A percentile compares a stretch with the other conserved stretches of the same genome.
Conservation (phyloP, 1,284 basidiomycete genomes). For the Ustilago sp. region DNA sequence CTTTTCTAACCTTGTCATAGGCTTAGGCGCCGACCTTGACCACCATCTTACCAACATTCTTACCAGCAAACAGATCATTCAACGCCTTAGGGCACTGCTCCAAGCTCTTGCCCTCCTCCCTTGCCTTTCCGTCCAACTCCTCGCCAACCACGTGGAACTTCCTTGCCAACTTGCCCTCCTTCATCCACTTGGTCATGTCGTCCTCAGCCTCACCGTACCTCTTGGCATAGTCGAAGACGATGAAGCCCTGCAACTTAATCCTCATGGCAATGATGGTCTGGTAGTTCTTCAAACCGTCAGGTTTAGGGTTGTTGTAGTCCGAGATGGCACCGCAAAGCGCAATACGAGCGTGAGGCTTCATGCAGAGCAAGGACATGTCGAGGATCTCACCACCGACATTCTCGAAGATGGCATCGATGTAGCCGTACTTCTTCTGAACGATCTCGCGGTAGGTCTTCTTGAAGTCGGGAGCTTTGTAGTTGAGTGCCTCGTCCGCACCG, state of each 20-base stretch:
- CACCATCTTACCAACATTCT: conserved; percentile 60
- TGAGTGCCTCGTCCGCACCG: conserved; percentile 83
- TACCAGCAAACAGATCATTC: conserved; percentile 56
- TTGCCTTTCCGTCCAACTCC: conserved; percentile 34
- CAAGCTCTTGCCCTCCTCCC: conserved; percentile 28
- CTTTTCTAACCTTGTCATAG: not conserved
- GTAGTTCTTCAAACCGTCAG: conserved; percentile 70
- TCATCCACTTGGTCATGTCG: conserved; percentile 73
- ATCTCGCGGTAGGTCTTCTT: conserved; percentile 78
- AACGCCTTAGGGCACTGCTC: conserved; percentile 47
- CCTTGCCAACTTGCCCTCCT: conserved; percentile 80
- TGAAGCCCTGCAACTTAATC: conserved; percentile 83
- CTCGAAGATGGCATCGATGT: conserved; percentile 56
- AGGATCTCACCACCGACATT: conserved; percentile 59
- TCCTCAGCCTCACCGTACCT: conserved; percentile 53
- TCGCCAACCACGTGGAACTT: conserved; percentile 70
- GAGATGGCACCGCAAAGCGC: conserved; percentile 81
- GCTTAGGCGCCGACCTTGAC: conserved; percentile 44
- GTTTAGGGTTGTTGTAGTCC: conserved; percentile 68
- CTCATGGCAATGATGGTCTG: conserved; percentile 79
- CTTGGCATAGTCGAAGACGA: conserved; percentile 48
- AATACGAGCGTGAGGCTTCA: conserved; percentile 82
- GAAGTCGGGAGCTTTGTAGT: conserved; percentile 80
- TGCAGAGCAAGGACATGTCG: conserved; percentile 68
- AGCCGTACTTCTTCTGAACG: conserved; percentile 67